These are phyloP conservation scores for Aspergillus amoenus DNA, from an alignment of 2,329 filamentous ascomycete genomes.

Conservation along the genomic window DNA sequence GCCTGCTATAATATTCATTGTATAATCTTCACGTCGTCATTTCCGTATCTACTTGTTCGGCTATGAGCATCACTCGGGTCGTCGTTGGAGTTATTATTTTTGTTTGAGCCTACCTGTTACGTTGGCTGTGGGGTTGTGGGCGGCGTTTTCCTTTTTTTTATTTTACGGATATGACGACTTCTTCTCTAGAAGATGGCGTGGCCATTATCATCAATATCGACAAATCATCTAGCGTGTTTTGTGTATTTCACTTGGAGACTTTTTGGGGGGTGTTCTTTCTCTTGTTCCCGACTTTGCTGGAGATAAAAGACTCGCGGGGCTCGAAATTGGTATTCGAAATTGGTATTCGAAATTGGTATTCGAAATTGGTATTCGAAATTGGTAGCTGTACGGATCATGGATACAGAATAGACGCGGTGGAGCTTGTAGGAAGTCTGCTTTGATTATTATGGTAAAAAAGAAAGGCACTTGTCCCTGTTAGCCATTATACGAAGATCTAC, in stretches of 20 bases:
- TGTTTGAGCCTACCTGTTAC: slow-evolving; percentile 34
- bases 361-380: neutral
- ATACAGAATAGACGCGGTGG: no score
- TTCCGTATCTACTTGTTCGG: slow-evolving; percentile 32
- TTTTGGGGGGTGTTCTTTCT: neutral
- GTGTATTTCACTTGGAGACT: slow-evolving; percentile 31
- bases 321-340: neutral
- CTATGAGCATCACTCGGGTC: slow-evolving; percentile 34
- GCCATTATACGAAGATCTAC: no score
- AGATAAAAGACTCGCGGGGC: neutral
- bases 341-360: neutral
- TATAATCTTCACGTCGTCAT: slow-evolving; percentile 30
- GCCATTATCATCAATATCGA: slow-evolving; percentile 36
- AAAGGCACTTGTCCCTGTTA: no score
- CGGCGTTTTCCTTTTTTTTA: slow-evolving; percentile 27
- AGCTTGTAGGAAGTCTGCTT: neutral
- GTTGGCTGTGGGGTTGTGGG: slow-evolving; percentile 35
- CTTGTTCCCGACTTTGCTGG: neutral
- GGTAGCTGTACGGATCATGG: neutral
- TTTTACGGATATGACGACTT: slow-evolving; percentile 37
- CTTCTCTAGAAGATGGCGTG: slow-evolving; percentile 33
- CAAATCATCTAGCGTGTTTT: slow-evolving; percentile 39
- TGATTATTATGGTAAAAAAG: neutral
- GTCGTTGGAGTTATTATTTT: slow-evolving; percentile 29
- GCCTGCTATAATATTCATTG: slow-evolving; percentile 25